A percentile compares a stretch with the other conserved stretches of the same genome.
phyloP scores from a whole-genome alignment of 169 alveolate genomes.

The Cryptosporidium bovis region DNA sequence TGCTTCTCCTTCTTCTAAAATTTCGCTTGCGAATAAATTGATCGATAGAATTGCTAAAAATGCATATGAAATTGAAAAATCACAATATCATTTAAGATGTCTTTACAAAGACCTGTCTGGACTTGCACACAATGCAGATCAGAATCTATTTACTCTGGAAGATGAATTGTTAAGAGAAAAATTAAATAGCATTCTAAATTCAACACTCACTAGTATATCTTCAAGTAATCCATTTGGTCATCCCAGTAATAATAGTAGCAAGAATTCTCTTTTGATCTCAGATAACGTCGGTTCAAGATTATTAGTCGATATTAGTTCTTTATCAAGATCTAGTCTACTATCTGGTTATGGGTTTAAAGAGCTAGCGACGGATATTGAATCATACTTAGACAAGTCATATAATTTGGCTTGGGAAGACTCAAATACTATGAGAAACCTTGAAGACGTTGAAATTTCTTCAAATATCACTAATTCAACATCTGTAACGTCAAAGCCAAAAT shows the following conservation, averaged over 20 bases:
- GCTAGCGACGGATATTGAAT: conserved; percentile 28
- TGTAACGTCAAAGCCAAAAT: conserved; percentile 19
- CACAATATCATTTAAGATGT: conserved; percentile 18
- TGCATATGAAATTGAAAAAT: neutral
- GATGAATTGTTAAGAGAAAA: conserved; percentile 5
- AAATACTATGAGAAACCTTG: conserved; percentile 1
- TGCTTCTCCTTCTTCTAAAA: conserved; percentile 15
- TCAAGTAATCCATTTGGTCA: neutral
- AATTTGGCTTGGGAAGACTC: conserved; percentile 6
- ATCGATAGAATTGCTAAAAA: conserved; percentile 14
- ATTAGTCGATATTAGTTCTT: neutral
- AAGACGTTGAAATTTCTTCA: neutral
- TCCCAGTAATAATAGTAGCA: neutral
- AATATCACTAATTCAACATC: conserved; percentile 11
- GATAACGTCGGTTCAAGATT: neutral
- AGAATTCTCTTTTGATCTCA: neutral
- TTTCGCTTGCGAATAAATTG: conserved; percentile 28
- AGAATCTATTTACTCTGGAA: neutral
- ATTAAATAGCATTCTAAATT: conserved; percentile 5
- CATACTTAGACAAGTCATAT: conserved; percentile 16
- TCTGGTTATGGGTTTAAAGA: neutral
- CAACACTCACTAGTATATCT: conserved; percentile 19
- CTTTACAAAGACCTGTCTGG: conserved; percentile 32
- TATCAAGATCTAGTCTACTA: neutral
- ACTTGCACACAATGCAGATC: conserved; percentile 11